These are phyloP conservation scores for Beauveria asiatica DNA, from an alignment of 2,329 filamentous ascomycete genomes.

Conservation along the genomic window DNA sequence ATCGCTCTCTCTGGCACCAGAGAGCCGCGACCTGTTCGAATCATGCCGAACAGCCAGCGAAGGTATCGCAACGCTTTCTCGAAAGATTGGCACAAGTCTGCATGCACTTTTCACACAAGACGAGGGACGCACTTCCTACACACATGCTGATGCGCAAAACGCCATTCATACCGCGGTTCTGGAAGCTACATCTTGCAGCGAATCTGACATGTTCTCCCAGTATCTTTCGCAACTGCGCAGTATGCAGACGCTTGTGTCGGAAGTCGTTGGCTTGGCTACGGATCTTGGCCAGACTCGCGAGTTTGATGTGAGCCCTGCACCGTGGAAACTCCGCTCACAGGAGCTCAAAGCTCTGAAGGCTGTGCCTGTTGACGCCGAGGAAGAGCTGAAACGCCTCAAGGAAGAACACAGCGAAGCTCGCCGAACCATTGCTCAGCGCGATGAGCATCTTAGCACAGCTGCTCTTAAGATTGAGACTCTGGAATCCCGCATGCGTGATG, in stretches of 20 bases:
- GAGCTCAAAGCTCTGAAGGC: conserved; percentile 77
- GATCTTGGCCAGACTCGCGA: conserved; percentile 67
- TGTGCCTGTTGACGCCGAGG: conserved; percentile 72
- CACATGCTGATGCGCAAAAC: conserved; percentile 55
- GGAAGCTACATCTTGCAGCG: conserved; percentile 43
- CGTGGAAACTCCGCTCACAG: conserved; percentile 76
- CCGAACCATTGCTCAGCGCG: conserved; percentile 60
- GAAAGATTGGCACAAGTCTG: conserved; percentile 58
- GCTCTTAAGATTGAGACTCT: conserved; percentile 91
- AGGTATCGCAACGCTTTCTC: conserved; percentile 57
- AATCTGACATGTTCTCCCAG: conserved; percentile 61
- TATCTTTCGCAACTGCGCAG: conserved; percentile 59
- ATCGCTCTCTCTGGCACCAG: conserved; percentile 62
- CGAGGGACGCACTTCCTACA: conserved; percentile 59
- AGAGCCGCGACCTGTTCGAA: conserved; percentile 62
- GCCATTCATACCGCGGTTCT: conserved; percentile 48
- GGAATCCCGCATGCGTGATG: conserved; percentile 78
- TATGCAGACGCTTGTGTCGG: conserved; percentile 55
- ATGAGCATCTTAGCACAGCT: conserved; percentile 77
- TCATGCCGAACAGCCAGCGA: conserved; percentile 56
- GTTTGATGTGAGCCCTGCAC: conserved; percentile 66
- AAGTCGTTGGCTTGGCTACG: conserved; percentile 60
- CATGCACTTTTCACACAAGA: conserved; percentile 57
- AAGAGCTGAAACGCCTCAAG: conserved; percentile 71
- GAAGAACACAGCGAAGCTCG: conserved; percentile 74